A percentile compares a stretch with the other conserved stretches of the same genome.
Evolutionary conservation across 306 rosid genomes (phyloP).

Genomic region (Cicer judaicum): DNA sequence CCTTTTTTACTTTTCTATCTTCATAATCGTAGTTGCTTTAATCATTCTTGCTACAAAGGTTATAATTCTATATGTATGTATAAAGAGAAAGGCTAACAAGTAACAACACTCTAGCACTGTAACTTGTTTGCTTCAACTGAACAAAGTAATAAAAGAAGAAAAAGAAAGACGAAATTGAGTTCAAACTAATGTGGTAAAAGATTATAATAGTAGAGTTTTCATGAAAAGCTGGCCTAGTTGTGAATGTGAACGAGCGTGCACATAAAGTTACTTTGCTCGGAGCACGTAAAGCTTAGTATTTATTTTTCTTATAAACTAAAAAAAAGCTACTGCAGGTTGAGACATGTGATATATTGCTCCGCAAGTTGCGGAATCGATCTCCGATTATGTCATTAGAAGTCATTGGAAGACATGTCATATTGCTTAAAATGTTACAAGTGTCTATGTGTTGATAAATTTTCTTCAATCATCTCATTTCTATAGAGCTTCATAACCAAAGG

Average conservation of each 20-base stretch:
- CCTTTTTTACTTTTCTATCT: conserved; percentile 30
- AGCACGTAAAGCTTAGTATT: neutral
- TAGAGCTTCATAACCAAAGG: conserved; percentile 12
- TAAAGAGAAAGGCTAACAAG: conserved; percentile 4
- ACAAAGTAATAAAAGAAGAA: neutral
- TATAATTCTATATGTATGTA: neutral
- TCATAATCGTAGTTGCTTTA: conserved; percentile 27
- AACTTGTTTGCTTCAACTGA: neutral
- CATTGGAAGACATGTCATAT: no score
- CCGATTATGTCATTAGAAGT: no score
- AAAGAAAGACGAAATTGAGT: neutral
- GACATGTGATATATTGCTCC: neutral
- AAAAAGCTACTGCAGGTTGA: neutral
- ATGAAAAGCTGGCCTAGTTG: neutral
- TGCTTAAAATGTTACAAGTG: neutral
- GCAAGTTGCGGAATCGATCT: no score
- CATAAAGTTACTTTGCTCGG: neutral
- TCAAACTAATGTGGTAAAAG: conserved; percentile 15
- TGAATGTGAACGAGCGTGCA: conserved; percentile 14
- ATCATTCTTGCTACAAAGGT: neutral
- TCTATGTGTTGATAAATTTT: neutral
- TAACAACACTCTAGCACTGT: neutral
- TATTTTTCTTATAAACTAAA: no score
- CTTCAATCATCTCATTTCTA: neutral
- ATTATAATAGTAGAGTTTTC: neutral